A percentile compares a stretch with the other conserved stretches of the same genome.
These are phyloP conservation scores for Eimeria tenella DNA, from an alignment of 169 alveolate species.

Conservation along the genomic window DNA sequence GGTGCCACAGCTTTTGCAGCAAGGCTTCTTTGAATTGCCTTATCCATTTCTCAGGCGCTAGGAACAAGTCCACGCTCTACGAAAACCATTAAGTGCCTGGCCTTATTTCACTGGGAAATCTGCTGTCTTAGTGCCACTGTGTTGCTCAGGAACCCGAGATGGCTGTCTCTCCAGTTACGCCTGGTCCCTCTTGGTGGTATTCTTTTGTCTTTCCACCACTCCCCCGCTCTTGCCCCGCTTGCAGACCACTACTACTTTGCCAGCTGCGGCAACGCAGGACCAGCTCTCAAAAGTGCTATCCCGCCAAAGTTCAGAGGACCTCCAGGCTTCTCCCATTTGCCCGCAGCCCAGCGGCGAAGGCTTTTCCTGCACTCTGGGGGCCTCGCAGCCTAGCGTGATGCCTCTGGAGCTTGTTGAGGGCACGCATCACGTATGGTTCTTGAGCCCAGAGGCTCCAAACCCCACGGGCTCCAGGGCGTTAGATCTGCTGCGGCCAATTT, in stretches of 20 bases:
- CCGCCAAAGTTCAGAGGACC: no score
- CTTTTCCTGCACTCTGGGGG: background rate
- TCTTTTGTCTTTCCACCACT: conserved; percentile 2
- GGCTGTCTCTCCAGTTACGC: conserved; percentile 48
- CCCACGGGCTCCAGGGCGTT: conserved; percentile 9
- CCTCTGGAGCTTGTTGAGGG: conserved; percentile 32
- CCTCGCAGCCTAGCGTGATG: background rate
- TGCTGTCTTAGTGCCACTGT: background rate
- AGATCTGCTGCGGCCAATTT: background rate
- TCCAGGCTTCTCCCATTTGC: background rate
- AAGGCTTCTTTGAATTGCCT: no score
- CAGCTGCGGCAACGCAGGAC: no score
- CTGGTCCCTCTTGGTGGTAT: conserved; percentile 38
- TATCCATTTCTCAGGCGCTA: no score
- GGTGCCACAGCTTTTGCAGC: no score
- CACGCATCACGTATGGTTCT: conserved; percentile 2
- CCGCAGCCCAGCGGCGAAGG: background rate
- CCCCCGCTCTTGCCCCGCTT: conserved; percentile 36
- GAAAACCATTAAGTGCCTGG: no score
- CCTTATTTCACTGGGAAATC: no score
- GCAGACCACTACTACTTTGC: background rate
- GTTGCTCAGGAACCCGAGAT: conserved; percentile 20
- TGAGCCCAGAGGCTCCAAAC: background rate
- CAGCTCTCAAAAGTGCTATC: no score
- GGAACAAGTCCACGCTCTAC: no score